Percentiles rank a stretch among this genome's conserved stretches.
Conservation (phyloP, 805 yeast genomes). For the Spathaspora hagerdaliae region DNA sequence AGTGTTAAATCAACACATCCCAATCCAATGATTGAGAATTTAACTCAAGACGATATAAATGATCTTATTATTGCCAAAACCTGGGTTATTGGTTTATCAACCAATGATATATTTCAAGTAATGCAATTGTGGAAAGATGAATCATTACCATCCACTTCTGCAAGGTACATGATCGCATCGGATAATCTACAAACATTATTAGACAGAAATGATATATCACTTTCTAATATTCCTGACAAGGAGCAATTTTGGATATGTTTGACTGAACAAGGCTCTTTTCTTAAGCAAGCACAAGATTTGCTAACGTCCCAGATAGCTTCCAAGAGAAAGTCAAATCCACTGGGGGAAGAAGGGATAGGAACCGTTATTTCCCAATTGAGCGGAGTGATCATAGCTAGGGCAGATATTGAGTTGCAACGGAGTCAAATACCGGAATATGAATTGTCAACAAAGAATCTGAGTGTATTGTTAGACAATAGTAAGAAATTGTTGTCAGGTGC, state of each 20-base stretch:
- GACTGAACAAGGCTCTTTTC: constrained; percentile 29
- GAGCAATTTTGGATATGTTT: constrained; percentile 37
- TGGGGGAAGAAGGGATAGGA: constrained; percentile 25
- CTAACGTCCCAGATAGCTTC: constrained; percentile 18
- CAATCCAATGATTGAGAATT: constrained; percentile 22
- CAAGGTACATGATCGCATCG: constrained; percentile 37
- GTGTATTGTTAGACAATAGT: constrained; percentile 34
- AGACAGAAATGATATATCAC: constrained; percentile 26
- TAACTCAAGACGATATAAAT: constrained; percentile 21
- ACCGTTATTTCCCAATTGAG: constrained; percentile 32
- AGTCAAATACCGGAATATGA: constrained; percentile 27
- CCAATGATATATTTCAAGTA: constrained; percentile 21
- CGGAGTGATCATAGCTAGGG: constrained; percentile 44
- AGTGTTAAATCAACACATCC: constrained; percentile 11
- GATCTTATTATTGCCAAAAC: constrained; percentile 30
- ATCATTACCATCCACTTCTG: constrained; percentile 25
- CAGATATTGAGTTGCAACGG: constrained; percentile 51
- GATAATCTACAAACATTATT: constrained; percentile 43
- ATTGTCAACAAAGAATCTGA: constrained; percentile 24
- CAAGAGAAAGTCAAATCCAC: constrained; percentile 9
- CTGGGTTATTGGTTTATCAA: constrained; percentile 22
- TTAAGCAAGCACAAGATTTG: constrained; percentile 37
- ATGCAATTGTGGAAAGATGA: constrained; percentile 29
- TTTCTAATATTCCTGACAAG: constrained; percentile 7
- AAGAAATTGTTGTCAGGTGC: constrained; percentile 44